Evolutionary conservation across 352 stramenopile genomes (phyloP), one percentile per base, ranked within the genome.

Genomic region (Phytophthora podocarpi): DNA sequence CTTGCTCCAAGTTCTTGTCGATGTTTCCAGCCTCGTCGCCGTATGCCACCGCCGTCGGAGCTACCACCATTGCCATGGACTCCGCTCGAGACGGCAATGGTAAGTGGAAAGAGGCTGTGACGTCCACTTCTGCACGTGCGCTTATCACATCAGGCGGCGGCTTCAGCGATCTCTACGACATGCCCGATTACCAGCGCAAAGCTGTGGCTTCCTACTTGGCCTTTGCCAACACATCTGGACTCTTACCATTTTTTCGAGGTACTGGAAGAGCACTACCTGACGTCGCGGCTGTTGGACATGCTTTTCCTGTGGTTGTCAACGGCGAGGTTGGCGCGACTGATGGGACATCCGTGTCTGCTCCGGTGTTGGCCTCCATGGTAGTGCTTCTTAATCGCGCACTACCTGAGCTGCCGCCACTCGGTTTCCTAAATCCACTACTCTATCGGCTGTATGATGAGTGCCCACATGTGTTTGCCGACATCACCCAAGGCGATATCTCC

Each of bases 101-200:
- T 2, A 81, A 82, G 42, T 88, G 67, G 58, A 66, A 59, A 0
- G 82, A 93, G 41, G 52, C 64, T 18, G 82, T 88, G 12, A 87
- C 82, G 11, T 83, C 76, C 7, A 75, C 70, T 3, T 21, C 39
- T 15, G 56, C 76, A 24, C 60, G 67, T 5, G 76, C 76, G n/a
- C 63, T 89, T 11, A 91, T 93, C 63, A 91, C 84, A 11, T 89
- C 82, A 2, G 84, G 84, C n/a, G 80, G 82, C 1, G 84, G 84
- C 32, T 93, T 90, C 39, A 93, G 84, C 41, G 55, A 62, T 11
- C 61, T 89, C 5, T 89, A 79, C 31, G 36, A 59, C 9, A 76
- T 76, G 40, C 79, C 82, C 3, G 36, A 42, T 23, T 89, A 89
- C 59, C 78, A 91, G 34, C 55, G 63, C 11, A 47, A 67, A 10